Evolutionary conservation across 1,284 basidiomycete genomes (phyloP).

Genomic region (Tausonia pullulans): DNA sequence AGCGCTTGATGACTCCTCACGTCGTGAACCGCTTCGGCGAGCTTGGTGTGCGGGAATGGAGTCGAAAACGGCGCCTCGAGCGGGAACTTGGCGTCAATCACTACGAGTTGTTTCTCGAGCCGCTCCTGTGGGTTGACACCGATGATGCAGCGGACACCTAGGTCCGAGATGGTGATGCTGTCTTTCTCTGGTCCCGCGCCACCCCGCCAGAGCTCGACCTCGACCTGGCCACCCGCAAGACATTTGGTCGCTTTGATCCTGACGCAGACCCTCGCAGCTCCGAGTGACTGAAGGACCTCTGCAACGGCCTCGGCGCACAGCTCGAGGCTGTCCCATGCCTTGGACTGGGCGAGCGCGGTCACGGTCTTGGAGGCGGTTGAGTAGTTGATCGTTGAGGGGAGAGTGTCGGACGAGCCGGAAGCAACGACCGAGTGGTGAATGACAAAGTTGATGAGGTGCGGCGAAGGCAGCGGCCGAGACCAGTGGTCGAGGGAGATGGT

Average conservation of each 20-base stretch:
- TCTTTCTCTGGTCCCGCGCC: conserved; percentile 10
- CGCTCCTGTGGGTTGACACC: conserved; percentile 66
- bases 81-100: conserved; percentile 45
- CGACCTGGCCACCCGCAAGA: background rate
- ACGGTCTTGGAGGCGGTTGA: conserved; percentile 30
- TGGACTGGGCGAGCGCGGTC: conserved; percentile 20
- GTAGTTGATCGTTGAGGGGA: conserved; percentile 35
- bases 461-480: conserved; percentile 27
- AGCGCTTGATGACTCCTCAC: conserved; percentile 31
- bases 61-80: conserved; percentile 21
- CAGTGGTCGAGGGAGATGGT: conserved; percentile 31
- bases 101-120: conserved; percentile 54
- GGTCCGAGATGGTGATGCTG: conserved; percentile 35
- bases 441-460: conserved; percentile 25
- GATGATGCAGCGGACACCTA: conserved; percentile 51
- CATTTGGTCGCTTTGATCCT: conserved; percentile 18
- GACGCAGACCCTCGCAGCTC: conserved; percentile 22
- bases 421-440: conserved; percentile 26
- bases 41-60: conserved; percentile 34
- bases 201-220: background rate
- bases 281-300: conserved; percentile 18
- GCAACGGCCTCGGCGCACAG: conserved; percentile 23
- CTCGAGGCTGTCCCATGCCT: conserved; percentile 19
- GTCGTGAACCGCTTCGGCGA: conserved; percentile 36
- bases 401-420: conserved; percentile 27